Conservation (phyloP, 176 grass and related monocot genomes). For the Aegilops longissima region DNA sequence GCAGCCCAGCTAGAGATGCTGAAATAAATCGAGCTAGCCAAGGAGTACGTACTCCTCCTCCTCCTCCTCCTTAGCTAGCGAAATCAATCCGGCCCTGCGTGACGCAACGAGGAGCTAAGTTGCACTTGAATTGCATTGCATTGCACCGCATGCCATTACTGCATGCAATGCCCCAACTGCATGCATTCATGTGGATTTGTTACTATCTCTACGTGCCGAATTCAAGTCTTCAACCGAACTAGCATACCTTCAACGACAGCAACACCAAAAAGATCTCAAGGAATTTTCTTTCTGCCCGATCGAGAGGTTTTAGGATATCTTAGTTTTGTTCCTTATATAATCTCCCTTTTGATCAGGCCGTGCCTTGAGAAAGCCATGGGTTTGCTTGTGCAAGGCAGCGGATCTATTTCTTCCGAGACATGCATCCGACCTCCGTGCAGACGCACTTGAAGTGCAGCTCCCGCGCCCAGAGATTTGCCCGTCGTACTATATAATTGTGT, state of each 20-base stretch:
- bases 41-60: background rate
- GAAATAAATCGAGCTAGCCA: slow-evolving; percentile 12
- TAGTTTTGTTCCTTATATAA: background rate
- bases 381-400: background rate
- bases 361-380: background rate
- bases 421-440: background rate
- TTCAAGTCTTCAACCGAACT: background rate
- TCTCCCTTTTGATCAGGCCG: background rate
- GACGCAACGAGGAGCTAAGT: slow-evolving; percentile 10
- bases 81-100: background rate
- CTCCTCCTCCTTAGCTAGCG: background rate
- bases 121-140: background rate
- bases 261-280: background rate
- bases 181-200: slow-evolving; percentile 40
- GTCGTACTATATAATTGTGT: slow-evolving; percentile 32
- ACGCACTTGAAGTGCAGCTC: slow-evolving; percentile 1
- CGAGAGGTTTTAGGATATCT: background rate
- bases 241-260: background rate
- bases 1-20: background rate
- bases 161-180: slow-evolving; percentile 31
- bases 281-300: background rate
- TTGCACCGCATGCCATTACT: slow-evolving; percentile 42
- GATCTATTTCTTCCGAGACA: background rate
- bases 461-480: slow-evolving; percentile 14
- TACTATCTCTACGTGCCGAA: background rate